These are phyloP conservation scores for Apiospora rasikravindrae DNA, from an alignment of 2,329 filamentous ascomycete genomes.

Conservation along the genomic window DNA sequence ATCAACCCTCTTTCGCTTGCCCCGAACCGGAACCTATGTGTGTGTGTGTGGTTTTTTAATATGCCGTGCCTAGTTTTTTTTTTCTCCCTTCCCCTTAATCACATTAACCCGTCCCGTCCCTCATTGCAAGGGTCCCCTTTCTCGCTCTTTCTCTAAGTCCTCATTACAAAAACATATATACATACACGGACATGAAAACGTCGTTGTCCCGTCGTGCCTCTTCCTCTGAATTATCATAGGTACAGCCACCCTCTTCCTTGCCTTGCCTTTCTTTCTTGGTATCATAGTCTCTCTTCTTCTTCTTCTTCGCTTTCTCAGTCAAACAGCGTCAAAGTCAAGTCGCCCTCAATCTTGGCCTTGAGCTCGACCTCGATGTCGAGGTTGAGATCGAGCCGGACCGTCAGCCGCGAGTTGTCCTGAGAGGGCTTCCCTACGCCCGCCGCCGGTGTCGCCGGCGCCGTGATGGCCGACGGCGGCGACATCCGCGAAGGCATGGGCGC, in stretches of 20 bases:
- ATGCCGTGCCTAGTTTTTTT: not conserved
- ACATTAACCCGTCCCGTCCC: not conserved
- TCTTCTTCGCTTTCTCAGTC: not conserved
- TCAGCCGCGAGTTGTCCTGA: not conserved
- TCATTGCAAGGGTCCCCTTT: not conserved
- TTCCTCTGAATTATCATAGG: not conserved
- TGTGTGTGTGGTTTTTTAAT: not conserved
- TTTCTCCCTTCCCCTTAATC: not conserved
- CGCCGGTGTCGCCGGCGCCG: not conserved
- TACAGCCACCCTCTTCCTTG: not conserved
- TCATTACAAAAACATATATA: not conserved
- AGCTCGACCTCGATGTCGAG: conserved; percentile 84
- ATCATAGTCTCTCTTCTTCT: not conserved
- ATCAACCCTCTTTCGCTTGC: not conserved
- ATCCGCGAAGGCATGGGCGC: not conserved
- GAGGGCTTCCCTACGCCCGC: not conserved
- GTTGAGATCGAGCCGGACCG: conserved; percentile 70
- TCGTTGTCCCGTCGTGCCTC: not conserved
- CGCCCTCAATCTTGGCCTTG: conserved; percentile 85
- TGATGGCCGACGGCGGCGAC: not conserved
- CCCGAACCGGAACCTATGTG: not conserved
- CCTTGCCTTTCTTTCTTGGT: not conserved
- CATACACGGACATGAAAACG: not conserved
- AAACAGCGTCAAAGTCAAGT: conserved; percentile 75
- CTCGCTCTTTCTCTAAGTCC: not conserved